Evolutionary conservation across 1,284 basidiomycete species (phyloP), one percentile per base, ranked within the genome.

Genomic region (Hemileia vastatrix): DNA sequence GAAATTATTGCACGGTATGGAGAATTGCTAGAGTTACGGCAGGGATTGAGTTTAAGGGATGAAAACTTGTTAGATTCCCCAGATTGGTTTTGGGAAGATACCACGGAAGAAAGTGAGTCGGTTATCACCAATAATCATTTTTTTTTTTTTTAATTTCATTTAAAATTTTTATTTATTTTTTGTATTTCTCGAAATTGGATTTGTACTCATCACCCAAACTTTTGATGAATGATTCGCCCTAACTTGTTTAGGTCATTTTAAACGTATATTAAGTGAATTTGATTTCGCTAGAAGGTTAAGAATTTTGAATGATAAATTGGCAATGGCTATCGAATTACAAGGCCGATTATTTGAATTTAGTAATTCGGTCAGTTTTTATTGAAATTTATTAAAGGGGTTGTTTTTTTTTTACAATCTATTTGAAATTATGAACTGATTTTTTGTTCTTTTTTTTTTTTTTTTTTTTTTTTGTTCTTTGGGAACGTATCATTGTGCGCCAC

Each of bases 81-180:
- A 3, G 57, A 60, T n/a, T 60, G 57, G 57, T 60, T 60, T 54
- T 60, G 57, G 57, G 57, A 60, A 53, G 57, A 60, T 43, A 60
- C 57, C 32, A 40, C 50, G 18, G 57, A 60, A 60, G 57, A 60
- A 47, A 48, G 57, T 60, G 8, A 31, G 57, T 53, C 6, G 6
- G 18, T n/a, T 21, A 6, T n/a, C 6, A n/a, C 18, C 11, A 18
- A 4, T 3, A 3, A 47, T 47, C 3, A 18, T n/a, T 21, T 15
- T 19, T 2, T 47, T n/a, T 47, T 21, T 6, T 6, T n/a, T 47
- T n/a, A n/a, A n/a, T n/a, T n/a, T n/a, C n/a, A n/a, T 47, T n/a
- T 21, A 6, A 21, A n/a, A n/a, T 18, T n/a, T 47, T 6, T 3
- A 3, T 18, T 47, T 3, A 18, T n/a, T 21, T 15, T 19, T 2